Base-by-base conservation (phyloP, 1,139 yeast genomes). In the Zhuliangozyma blackwelliae region DNA sequence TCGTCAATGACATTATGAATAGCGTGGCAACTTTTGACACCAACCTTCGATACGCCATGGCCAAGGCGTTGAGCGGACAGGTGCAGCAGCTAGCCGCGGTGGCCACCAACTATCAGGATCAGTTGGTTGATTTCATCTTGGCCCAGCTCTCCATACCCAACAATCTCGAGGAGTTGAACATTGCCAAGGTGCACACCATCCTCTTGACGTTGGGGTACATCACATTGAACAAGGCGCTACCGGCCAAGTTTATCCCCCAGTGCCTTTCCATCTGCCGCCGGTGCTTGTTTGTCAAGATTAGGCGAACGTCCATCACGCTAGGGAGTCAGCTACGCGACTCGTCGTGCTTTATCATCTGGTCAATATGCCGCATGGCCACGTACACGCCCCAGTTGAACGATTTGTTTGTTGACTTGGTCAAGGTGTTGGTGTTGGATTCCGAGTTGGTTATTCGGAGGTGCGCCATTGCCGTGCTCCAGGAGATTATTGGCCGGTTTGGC, bases 401-500 rank as follows among this genome's bases (percentile, higher is more conserved):
- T 1, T 35, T 27, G 5, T 37, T 62, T 29, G 35, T 57, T 13
- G 75, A 72, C 41, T 54, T 87, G 22, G 52, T 85, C 2, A 57
- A 68, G 12, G 70, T 78, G 1, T 61, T 81, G 10, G 68, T 86
- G 32, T 82, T 82, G 51, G 97, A 90, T 54, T 61, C 71, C 21
- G 96, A 89, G 38, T 65, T 87, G 23, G 70, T 81, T 39, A 75
- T 89, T 10, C 67, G 96, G 40, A 68, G 95, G 40, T 92, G 97
- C 25, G 83, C 90, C 0, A 68, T 88, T 10, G 96, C 97, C 0
- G 94, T 95, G 0, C 52, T 88, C 4, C 97, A 90, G 54, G 97
- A 90, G 51, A 71, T 85, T 8, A 57, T 87, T 3, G 97, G 97
- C 0, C 63, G 97, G 31, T 81, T 79, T 52, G 86, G 86, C 0